A percentile compares a stretch with the other conserved stretches of the same genome.
phyloP scores from a whole-genome alignment of 139 green algal genomes.

The Picochlorum sp. region DNA sequence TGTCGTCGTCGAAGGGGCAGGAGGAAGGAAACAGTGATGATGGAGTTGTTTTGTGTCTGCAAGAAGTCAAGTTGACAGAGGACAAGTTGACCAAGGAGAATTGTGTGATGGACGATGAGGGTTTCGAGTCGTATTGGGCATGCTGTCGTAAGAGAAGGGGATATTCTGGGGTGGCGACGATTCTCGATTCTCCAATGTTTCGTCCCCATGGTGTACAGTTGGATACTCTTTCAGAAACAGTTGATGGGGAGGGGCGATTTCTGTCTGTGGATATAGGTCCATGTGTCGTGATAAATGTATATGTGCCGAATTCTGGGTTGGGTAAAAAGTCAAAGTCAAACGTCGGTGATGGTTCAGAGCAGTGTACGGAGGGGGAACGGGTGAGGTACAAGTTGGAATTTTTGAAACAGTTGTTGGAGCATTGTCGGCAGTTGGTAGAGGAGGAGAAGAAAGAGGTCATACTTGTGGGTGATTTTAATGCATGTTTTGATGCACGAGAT shows the following conservation, averaged over 20 bases:
- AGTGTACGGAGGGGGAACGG: slow-evolving; percentile 6
- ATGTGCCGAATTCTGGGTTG: slow-evolving; percentile 73
- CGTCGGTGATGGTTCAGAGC: background rate
- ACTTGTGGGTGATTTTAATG: slow-evolving; percentile 58
- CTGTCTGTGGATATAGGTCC: slow-evolving; percentile 24
- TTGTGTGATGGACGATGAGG: slow-evolving; percentile 35
- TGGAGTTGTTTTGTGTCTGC: slow-evolving; percentile 1
- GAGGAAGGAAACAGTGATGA: background rate
- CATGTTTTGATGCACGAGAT: slow-evolving; percentile 33
- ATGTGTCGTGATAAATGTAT: slow-evolving; percentile 71
- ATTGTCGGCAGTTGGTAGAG: slow-evolving; percentile 29
- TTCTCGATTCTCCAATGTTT: slow-evolving; percentile 10
- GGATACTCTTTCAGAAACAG: slow-evolving; percentile 25
- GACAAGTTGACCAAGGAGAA: slow-evolving; percentile 57
- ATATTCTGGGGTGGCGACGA: slow-evolving; percentile 46
- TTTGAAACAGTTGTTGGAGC: slow-evolving; percentile 36
- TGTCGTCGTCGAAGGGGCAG: too few relatives aligned
- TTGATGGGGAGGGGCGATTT: slow-evolving; percentile 28
- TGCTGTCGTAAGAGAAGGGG: slow-evolving; percentile 43
- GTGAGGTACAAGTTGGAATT: slow-evolving; percentile 55
- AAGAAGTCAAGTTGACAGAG: slow-evolving; percentile 60
- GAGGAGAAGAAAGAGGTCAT: slow-evolving; percentile 39
- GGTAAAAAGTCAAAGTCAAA: slow-evolving; percentile 7
- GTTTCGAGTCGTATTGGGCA: slow-evolving; percentile 41
- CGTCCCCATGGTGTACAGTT: slow-evolving; percentile 33